Base-by-base conservation (phyloP, 345 rosid species). In the Noccaea bulbosa region DNA sequence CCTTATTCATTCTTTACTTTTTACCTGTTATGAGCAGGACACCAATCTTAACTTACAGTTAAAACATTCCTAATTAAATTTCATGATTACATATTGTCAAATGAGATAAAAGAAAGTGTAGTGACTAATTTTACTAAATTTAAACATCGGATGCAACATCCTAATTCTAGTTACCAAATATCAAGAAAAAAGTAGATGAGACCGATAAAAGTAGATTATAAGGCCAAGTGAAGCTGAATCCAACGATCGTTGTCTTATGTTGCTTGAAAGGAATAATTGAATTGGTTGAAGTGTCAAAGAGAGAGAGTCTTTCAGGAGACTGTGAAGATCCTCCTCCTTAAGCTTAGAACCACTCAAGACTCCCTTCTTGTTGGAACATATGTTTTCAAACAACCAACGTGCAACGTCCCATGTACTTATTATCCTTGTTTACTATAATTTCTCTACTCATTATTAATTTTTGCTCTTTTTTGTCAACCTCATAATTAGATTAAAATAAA, bases 181-280 rank as follows among this genome's bases (percentile, higher is more conserved):
- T 41, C 34, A 32, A 40, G 12, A 24, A 4, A 15, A 66, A 8
- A 1, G 46, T 17, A 58, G 59, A 59, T 24, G 17, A 69, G 49
- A 46, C 57, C 37, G 12, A 24, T 59, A 11, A 59, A 54, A 66
- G 34, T 64, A 46, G 11, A 63, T 27, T 44, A 47, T 35, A 35
- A 22, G 22, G 34, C 44, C 51, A 38, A 58, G 61, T 74, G 71
- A 67, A 74, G 67, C 10, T 49, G 60, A 53, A 44, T n/a, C 20
- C 15, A 60, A 60, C 69, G 27, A 68, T 75, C 69, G 43, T 61
- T 61, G 59, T 75, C 78, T 37, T 24, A 60, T 61, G 78, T 75
- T 75, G 78, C 74, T 75, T 67, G 78, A 75, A 75, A 75, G 74
- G 73, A 74, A 75, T 75, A 2, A 73, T 11, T 52, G 16, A 61